Base-by-base conservation (phyloP, 768 basidiomycete genomes). In the Arthromyces matolae region DNA sequence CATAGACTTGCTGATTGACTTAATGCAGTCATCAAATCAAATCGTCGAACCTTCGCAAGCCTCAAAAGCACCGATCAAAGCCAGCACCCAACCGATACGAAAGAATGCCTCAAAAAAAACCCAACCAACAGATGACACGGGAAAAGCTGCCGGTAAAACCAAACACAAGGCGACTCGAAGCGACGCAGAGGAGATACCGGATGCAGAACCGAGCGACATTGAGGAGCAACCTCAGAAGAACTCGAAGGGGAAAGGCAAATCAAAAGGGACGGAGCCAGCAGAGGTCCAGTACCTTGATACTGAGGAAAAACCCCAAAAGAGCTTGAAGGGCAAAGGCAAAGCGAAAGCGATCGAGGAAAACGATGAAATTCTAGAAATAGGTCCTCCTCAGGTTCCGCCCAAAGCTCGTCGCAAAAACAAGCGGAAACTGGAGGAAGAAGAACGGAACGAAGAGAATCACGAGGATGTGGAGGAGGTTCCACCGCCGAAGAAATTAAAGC, bases 241-340 rank as follows among this genome's bases (percentile, higher is more conserved):
- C n/a, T n/a, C n/a, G n/a, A n/a, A n/a, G n/a, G n/a, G n/a, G n/a
- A n/a, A n/a, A n/a, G n/a, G n/a, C n/a, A n/a, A n/a, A n/a, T n/a
- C n/a, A n/a, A n/a, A n/a, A n/a, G n/a, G n/a, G n/a, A n/a, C n/a
- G n/a, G n/a, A n/a, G n/a, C n/a, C n/a, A 9, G 44, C 52, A 13
- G 58, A 57, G 28, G 57, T 54, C 13, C 53, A 34, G 10, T 50
- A 57, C 16, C 49, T 38, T 36, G 55, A 58, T 8, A 40, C 41
- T 8, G 56, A 55, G 38, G 60, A 59, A 34, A 36, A 55, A 6
- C 42, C 40, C 2, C 56, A 48, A 43, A 45, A 62, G 54, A 65
- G 57, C 22, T 47, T 56, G 19, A 69, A 66, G 42, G 59, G 58
- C 13, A 71, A 71, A 51, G 62, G 59, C 8, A 71, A 68, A 53